Percentiles rank a stretch among this genome's conserved stretches.
phyloP scores from a whole-genome alignment of 1,139 yeast genomes.

The Saccharomyces hybrid region DNA sequence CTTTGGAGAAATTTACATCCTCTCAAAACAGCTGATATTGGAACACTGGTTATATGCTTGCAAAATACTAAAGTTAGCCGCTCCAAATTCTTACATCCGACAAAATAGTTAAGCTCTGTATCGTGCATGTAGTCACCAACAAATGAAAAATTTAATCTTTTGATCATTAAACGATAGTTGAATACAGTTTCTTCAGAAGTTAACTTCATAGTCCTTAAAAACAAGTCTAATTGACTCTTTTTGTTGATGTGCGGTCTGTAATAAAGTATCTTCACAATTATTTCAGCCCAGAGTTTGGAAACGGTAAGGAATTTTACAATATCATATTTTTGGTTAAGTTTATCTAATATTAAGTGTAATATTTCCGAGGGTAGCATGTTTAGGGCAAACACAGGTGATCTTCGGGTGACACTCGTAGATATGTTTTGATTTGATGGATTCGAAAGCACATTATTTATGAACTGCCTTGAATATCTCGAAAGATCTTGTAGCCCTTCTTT shows the following conservation, averaged over 20 bases:
- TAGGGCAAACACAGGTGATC: slow-evolving; percentile 37
- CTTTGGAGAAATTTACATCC: slow-evolving; percentile 71
- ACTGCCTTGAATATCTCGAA: slow-evolving; percentile 9
- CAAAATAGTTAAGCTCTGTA: slow-evolving; percentile 45
- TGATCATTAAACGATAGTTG: slow-evolving; percentile 68
- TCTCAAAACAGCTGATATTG: slow-evolving; percentile 54
- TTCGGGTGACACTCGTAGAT: neutral
- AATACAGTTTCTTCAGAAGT: slow-evolving; percentile 48
- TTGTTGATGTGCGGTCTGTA: slow-evolving; percentile 76
- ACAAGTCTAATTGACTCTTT: slow-evolving; percentile 41
- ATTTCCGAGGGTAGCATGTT: slow-evolving; percentile 74
- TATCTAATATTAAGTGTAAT: slow-evolving; percentile 59
- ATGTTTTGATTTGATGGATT: neutral
- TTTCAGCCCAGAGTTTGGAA: slow-evolving; percentile 74
- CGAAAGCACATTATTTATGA: slow-evolving; percentile 7
- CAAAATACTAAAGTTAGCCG: slow-evolving; percentile 82
- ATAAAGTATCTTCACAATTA: slow-evolving; percentile 79
- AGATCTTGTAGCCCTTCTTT: slow-evolving; percentile 16
- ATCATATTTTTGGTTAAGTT: slow-evolving; percentile 56
- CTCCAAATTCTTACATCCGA: slow-evolving; percentile 70
- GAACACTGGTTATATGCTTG: slow-evolving; percentile 50
- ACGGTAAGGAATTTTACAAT: slow-evolving; percentile 64
- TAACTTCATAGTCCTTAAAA: slow-evolving; percentile 48
- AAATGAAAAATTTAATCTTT: slow-evolving; percentile 72
- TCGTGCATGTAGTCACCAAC: slow-evolving; percentile 66